Evolutionary conservation across 2,329 filamentous ascomycete genomes (phyloP).

Genomic region (Coniochaeta prunicola): DNA sequence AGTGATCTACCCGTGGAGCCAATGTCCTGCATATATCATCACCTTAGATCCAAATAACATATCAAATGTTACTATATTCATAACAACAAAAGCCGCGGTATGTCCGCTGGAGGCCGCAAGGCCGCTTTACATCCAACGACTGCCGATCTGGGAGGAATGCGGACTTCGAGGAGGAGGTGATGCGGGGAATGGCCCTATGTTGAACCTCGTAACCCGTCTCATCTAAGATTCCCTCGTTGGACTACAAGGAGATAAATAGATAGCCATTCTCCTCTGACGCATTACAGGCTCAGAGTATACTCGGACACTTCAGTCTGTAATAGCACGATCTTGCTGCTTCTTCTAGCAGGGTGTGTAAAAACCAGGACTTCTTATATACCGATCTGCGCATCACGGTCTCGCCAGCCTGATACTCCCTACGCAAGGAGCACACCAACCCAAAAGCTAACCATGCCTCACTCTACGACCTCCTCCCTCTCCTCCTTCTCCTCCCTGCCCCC

Average conservation of each 20-base stretch:
- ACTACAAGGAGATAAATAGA: neutral
- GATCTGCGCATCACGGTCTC: no score
- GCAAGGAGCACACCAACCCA: neutral
- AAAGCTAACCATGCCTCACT: neutral
- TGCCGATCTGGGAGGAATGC: neutral
- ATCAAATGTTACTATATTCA: neutral
- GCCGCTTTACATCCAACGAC: neutral
- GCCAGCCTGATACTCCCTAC: neutral
- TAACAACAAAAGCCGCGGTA: neutral
- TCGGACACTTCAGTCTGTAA: no score
- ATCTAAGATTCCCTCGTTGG: no score
- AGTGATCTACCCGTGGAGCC: no score
- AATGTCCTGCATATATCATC: no score
- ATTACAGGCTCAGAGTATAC: no score
- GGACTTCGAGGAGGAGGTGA: neutral
- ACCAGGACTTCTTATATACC: no score
- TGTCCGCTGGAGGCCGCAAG: neutral
- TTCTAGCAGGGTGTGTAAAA: no score
- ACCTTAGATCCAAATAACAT: no score
- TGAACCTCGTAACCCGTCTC: no score
- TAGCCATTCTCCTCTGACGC: no score
- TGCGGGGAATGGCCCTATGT: neutral
- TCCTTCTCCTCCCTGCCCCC: conserved; percentile 2
- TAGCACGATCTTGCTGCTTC: no score
- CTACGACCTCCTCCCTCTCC: neutral